Evolutionary conservation across 2,329 filamentous ascomycete genomes (phyloP).

Genomic region (Aspergillus ustus): DNA sequence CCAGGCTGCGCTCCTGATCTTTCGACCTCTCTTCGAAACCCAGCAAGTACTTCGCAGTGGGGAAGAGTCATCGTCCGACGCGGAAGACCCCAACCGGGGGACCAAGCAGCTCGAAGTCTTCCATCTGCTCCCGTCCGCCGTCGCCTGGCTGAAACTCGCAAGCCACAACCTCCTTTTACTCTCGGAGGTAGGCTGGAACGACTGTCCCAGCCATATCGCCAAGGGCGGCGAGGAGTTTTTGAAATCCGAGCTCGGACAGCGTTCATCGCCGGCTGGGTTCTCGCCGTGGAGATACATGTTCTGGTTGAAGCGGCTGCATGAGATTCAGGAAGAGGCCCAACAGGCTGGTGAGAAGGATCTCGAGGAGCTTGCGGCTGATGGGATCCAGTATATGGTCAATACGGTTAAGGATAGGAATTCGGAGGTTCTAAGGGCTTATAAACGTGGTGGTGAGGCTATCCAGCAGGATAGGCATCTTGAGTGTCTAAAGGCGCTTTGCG

Average conservation of each 20-base stretch:
- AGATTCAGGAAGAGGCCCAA: conserved; percentile 27
- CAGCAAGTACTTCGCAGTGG: conserved; percentile 18
- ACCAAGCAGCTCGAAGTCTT: conserved; percentile 15
- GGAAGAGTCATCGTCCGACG: conserved; percentile 22
- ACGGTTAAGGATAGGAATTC: conserved; percentile 24
- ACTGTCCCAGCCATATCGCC: conserved; percentile 25
- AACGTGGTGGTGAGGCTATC: neutral
- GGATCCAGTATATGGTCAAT: conserved; percentile 27
- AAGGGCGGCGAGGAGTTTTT: conserved; percentile 25
- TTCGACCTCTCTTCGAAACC: conserved; percentile 26
- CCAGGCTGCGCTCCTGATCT: conserved; percentile 26
- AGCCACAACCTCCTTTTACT: conserved; percentile 25
- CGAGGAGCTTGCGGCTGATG: conserved; percentile 25
- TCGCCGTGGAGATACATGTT: conserved; percentile 33
- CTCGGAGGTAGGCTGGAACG: conserved; percentile 27
- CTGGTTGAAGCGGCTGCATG: conserved; percentile 33
- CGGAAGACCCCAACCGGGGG: conserved; percentile 19
- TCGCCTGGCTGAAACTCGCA: conserved; percentile 26
- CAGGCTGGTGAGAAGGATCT: conserved; percentile 24
- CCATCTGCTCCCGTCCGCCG: conserved; percentile 24
- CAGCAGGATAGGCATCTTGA: conserved; percentile 4
- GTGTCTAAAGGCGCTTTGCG: neutral
- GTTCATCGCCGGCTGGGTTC: conserved; percentile 26
- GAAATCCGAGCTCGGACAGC: conserved; percentile 30
- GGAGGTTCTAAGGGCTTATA: conserved; percentile 19